Evolutionary conservation across 2,329 filamentous ascomycete genomes (phyloP), one percentile per base, ranked within the genome.

Genomic region (Gremmenia infestans): DNA sequence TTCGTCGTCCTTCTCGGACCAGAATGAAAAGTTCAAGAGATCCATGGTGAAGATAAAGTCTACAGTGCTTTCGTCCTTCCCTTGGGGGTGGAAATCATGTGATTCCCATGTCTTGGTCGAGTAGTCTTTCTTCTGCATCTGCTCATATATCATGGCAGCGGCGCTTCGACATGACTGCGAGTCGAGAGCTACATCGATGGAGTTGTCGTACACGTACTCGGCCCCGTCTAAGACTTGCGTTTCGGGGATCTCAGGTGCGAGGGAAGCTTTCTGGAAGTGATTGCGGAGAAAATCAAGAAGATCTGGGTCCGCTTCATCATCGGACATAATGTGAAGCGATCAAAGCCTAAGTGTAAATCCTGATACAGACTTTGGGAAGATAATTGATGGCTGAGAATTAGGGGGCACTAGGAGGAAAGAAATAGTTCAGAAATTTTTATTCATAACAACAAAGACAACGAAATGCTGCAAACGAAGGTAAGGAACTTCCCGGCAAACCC

Each of bases 21-120:
- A 99, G 72, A 99, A 99, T 22, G 87, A 95, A 70, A 97, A 99
- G 70, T 99, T 99, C 50, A 99, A 76, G 28, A 99, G 72, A 70
- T 99, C 94, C 91, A 99, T 96, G 19, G 89, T 91, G 71, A 99
- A 97, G 66, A 99, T 93, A 70, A 99, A 97, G 60, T 89, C 87
- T 22, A 96, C 83, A 0, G 91, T 92, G 50, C 73, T 80, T 67
- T 90, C 88, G 68, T 95, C 86, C 68, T 91, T 91, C 43, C 81
- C 67, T 70, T 92, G 88, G 1, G 94, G 94, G 67, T 99, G 94
- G 40, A 99, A 77, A 69, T 94, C 89, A 71, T 97, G 91, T 66
- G 88, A 81, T 14, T 89, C 83, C 94, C 94, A 99, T 8, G 85
- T 88, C 59, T 88, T 82, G 0, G 89, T 91, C 4, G 89, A 94